phyloP scores from a whole-genome alignment of 495 filamentous ascomycete genomes.

The Talaromyces liani region DNA sequence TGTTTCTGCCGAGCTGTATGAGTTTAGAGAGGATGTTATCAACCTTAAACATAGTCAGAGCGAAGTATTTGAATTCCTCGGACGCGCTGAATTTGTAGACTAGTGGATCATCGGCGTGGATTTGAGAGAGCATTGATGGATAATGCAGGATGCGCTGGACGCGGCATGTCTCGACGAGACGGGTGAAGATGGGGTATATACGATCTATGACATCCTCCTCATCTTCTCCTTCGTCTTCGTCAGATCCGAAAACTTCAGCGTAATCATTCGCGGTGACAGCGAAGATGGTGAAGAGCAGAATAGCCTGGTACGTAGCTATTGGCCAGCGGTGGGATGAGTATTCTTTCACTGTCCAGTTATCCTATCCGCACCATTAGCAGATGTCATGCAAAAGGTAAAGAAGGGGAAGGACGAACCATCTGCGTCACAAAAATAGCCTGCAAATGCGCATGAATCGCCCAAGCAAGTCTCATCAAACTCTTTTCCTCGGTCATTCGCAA shows the following conservation, averaged over 20 bases:
- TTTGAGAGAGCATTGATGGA: slow-evolving; percentile 5
- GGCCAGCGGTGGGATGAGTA: slow-evolving; percentile 5
- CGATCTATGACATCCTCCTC: background rate
- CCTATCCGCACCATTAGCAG: background rate
- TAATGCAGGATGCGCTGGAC: slow-evolving; percentile 3
- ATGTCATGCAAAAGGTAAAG: background rate
- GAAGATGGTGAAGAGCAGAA: slow-evolving; percentile 7
- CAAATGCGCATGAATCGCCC: slow-evolving; percentile 4
- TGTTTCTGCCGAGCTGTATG: background rate
- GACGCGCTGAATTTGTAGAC: background rate
- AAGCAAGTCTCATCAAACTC: slow-evolving; percentile 1
- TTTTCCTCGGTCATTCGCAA: slow-evolving; percentile 2
- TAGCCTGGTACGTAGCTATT: slow-evolving; percentile 6
- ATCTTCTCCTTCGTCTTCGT: background rate
- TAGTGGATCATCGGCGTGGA: background rate
- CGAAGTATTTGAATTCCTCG: slow-evolving; percentile 8
- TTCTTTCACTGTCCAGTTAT: slow-evolving; percentile 7
- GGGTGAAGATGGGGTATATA: slow-evolving; percentile 5
- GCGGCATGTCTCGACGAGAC: slow-evolving; percentile 6
- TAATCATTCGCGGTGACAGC: background rate
- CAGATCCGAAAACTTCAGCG: background rate
- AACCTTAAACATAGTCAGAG: slow-evolving; percentile 2
- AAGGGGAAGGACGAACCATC: background rate
- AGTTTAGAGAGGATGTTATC: background rate
- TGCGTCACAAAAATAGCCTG: slow-evolving; percentile 3